Percentiles rank a stretch among this genome's conserved stretches.
These are phyloP conservation scores for Ophiocordyceps polyrhachis-furcata DNA, from an alignment of 2,329 filamentous ascomycete genomes.

Conservation along the genomic window DNA sequence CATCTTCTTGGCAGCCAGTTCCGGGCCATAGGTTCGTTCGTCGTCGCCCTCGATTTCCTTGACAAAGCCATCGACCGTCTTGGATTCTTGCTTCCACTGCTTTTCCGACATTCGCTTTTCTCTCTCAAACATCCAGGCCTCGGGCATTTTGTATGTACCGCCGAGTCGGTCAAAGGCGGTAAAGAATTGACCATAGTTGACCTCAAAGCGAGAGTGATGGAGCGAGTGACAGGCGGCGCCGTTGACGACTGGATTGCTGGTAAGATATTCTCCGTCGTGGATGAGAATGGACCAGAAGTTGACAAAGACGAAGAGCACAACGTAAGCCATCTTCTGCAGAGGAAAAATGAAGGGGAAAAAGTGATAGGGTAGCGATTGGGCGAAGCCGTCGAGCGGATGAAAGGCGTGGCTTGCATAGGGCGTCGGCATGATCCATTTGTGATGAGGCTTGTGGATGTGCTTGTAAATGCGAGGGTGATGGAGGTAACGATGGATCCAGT, in stretches of 20 bases:
- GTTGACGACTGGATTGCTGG: conserved; percentile 81
- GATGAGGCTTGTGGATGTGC: conserved; percentile 84
- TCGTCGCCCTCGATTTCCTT: conserved; percentile 47
- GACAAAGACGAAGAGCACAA: conserved; percentile 75
- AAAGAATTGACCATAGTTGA: conserved; percentile 88
- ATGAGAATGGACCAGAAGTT: conserved; percentile 97
- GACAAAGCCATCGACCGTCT: conserved; percentile 59
- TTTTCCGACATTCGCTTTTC: conserved; percentile 69
- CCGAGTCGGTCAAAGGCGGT: conserved; percentile 81
- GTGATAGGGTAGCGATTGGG: conserved; percentile 82
- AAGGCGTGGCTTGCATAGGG: conserved; percentile 87
- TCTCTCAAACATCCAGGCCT: conserved; percentile 66
- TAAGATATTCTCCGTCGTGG: conserved; percentile 85
- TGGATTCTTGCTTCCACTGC: conserved; percentile 61
- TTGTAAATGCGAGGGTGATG: conserved; percentile 69
- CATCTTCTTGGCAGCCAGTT: conserved; percentile 17
- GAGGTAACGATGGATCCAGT: conserved; percentile 75
- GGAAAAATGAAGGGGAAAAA: conserved; percentile 85
- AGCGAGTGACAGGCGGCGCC: conserved; percentile 72
- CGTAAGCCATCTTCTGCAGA: conserved; percentile 76
- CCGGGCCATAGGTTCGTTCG: conserved; percentile 25
- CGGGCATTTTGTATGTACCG: conserved; percentile 72
- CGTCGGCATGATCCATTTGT: conserved; percentile 99
- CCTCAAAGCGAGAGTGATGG: conserved; percentile 44
- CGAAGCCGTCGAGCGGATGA: conserved; percentile 82